Evolutionary conservation across 768 basidiomycete species (phyloP).

Genomic region (Candolleomyces eurysporus): DNA sequence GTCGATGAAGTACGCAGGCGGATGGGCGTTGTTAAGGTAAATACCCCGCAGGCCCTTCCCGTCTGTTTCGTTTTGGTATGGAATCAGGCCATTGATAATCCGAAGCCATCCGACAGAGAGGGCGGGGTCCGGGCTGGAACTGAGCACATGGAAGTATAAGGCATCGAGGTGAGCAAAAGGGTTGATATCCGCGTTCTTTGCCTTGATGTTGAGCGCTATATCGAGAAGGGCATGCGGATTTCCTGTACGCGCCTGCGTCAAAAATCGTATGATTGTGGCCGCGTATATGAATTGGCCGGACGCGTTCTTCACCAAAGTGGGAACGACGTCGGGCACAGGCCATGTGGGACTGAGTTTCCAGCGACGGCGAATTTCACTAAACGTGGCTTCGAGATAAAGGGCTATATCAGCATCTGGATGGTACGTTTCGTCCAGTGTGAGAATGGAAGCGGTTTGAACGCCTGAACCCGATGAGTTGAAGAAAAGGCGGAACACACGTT

Average conservation of each 20-base stretch:
- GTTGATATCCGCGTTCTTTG: not conserved
- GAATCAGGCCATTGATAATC: not conserved
- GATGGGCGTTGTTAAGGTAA: too few relatives aligned
- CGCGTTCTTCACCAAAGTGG: not conserved
- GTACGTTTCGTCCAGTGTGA: not conserved
- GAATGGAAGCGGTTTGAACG: not conserved
- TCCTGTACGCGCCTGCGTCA: not conserved
- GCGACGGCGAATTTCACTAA: not conserved
- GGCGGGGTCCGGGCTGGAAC: not conserved
- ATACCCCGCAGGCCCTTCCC: too few relatives aligned
- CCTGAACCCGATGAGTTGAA: not conserved
- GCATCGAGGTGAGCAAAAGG: not conserved
- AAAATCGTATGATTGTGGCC: conserved; percentile 8
- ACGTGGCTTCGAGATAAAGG: not conserved
- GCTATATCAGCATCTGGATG: conserved; percentile 2
- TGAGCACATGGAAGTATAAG: not conserved
- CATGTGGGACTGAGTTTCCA: conserved; percentile 6
- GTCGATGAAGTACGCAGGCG: not conserved
- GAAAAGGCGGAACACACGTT: not conserved
- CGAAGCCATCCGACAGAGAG: not conserved
- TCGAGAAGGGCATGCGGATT: not conserved
- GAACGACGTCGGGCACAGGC: not conserved
- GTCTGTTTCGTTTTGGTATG: too few relatives aligned
- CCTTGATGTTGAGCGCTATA: not conserved
- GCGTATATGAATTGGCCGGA: conserved; percentile 19